Percentiles rank a stretch among this genome's conserved stretches.
Evolutionary conservation across 2,329 filamentous ascomycete species (phyloP).

Genomic region (Sporothrix globosa): DNA sequence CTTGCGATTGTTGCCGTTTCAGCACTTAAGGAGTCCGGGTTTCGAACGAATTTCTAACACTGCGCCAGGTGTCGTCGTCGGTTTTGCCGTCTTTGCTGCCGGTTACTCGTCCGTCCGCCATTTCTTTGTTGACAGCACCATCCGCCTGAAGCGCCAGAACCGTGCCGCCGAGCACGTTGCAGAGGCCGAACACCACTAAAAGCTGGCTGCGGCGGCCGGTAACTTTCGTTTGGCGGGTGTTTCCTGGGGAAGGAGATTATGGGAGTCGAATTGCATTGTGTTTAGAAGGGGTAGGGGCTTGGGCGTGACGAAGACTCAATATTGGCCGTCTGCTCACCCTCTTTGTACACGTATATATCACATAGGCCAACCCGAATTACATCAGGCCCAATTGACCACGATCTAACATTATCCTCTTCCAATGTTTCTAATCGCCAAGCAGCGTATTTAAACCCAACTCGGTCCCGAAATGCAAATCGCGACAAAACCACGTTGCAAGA

Average conservation of each 20-base stretch:
- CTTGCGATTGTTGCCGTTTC: background rate
- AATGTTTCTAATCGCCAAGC: background rate
- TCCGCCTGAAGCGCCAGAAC: constrained; percentile 79
- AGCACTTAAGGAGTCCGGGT: background rate
- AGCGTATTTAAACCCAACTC: background rate
- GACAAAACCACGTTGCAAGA: background rate
- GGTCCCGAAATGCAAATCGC: background rate
- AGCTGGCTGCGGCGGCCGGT: background rate
- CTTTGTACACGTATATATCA: constrained; percentile 22
- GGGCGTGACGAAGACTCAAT: background rate
- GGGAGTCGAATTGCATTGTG: background rate
- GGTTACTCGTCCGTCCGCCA: constrained; percentile 81
- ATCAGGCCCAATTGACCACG: background rate
- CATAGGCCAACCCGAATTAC: constrained; percentile 7
- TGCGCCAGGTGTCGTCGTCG: constrained; percentile 77
- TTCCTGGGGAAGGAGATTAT: background rate
- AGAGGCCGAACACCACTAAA: constrained; percentile 42
- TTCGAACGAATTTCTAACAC: constrained; percentile 10
- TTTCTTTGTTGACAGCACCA: constrained; percentile 85
- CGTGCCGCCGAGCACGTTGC: constrained; percentile 50
- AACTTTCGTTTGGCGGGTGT: background rate
- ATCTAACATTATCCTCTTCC: background rate
- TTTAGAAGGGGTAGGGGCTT: background rate
- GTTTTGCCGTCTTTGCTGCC: constrained; percentile 79
- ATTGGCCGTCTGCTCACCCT: background rate